Evolutionary conservation across 2,329 filamentous ascomycete genomes (phyloP).

Genomic region (Botrytis hyacinthi): DNA sequence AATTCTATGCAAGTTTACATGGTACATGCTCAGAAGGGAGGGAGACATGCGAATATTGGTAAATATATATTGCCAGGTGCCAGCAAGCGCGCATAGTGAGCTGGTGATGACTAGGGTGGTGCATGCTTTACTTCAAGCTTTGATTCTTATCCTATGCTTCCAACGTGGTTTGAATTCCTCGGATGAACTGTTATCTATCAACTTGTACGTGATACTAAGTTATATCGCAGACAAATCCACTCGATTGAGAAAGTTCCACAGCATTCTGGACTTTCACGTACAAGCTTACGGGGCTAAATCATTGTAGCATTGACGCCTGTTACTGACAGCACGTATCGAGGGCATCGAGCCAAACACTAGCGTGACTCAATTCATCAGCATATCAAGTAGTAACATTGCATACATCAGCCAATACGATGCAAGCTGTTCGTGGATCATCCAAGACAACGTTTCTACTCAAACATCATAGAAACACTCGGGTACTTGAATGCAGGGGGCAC

Average conservation of each 20-base stretch:
- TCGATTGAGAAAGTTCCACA: background rate
- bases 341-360: background rate
- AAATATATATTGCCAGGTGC: background rate
- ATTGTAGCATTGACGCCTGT: background rate
- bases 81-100: background rate
- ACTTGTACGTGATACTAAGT: background rate
- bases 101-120: background rate
- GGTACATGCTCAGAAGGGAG: background rate
- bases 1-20: background rate
- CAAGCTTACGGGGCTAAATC: background rate
- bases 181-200: background rate
- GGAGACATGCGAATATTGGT: background rate
- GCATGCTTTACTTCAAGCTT: background rate
- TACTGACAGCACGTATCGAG: background rate
- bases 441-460: background rate
- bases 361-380: background rate
- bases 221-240: background rate
- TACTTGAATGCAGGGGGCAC: background rate
- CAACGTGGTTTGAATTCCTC: background rate
- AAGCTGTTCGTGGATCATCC: background rate
- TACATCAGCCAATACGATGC: background rate
- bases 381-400: background rate
- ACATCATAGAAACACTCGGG: background rate
- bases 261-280: background rate
- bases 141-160: background rate